Evolutionary conservation across 1,284 basidiomycete genomes (phyloP), one percentile per base, ranked within the genome.

Genomic region (Sphaerobolus stellatus): DNA sequence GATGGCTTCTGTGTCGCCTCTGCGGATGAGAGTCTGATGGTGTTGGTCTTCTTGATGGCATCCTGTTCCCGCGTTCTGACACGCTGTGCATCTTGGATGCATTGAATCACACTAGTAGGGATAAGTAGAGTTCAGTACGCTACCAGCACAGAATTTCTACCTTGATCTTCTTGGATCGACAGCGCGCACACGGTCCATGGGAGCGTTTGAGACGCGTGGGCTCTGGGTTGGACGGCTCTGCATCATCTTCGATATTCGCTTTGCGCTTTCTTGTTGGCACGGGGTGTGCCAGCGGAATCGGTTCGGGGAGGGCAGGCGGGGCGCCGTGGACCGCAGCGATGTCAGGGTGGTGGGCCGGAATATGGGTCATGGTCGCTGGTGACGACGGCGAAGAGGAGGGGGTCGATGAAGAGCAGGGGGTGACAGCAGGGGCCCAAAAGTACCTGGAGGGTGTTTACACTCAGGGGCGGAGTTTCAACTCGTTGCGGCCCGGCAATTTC

Each of bases 101-200:
- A 90, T 91, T 8, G 88, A 90, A 72, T 92, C 89, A 79, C 89
- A 92, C 90, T 91, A 59, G 52, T 58, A 54, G 41, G 50, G 41
- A 40, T 46, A 54, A 49, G 54, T 52, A 52, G 56, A 55, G 56
- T 55, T 58, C 61, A 53, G 62, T 64, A 67, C 61, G 59, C 58
- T n/a, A n/a, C n/a, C n/a, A n/a, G 59, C 34, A 25, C 36, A 49
- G 50, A 46, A 58, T 46, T 51, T 58, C 84, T 88, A 84, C 90
- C 88, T 92, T 91, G 74, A 90, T 92, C 85, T 91, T 90, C 81
- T 92, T 91, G 75, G 84, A 87, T 79, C 90, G 86, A 78, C 89
- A 91, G 68, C 89, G 81, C 61, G 88, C 84, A 78, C 89, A 92
- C 59, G 89, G 88, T 73, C 92, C 90, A 75, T 92, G 89, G 64